phyloP scores from a whole-genome alignment of 352 stramenopile species.

The Sclerospora graminicola region DNA sequence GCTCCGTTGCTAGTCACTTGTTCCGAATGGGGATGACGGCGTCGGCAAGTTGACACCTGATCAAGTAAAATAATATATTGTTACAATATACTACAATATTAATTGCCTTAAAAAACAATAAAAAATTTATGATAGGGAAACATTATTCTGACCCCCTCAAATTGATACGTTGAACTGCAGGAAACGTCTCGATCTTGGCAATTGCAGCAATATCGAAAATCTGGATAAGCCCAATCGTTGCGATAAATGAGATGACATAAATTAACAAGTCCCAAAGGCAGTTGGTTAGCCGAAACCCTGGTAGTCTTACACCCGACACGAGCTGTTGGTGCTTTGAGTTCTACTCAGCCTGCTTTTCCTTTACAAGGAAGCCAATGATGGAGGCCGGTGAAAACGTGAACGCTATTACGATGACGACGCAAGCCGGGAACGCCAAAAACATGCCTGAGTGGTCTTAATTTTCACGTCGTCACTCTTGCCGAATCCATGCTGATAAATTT shows the following conservation, averaged over 20 bases:
- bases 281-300: constrained; percentile 94
- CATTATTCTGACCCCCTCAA: no score
- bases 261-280: constrained; percentile 89
- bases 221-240: constrained; percentile 37
- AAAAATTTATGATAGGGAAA: constrained; percentile 72
- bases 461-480: no score
- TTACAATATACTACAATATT: no score
- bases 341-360: constrained; percentile 83
- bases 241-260: constrained; percentile 72
- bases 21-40: constrained; percentile 48
- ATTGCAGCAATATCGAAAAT: constrained; percentile 34
- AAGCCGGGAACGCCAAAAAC: constrained; percentile 62
- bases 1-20: constrained; percentile 18
- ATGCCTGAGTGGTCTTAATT: no score
- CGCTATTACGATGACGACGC: constrained; percentile 82
- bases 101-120: no score
- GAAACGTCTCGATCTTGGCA: constrained; percentile 33
- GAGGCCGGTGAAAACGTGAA: constrained; percentile 89
- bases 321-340: constrained; percentile 96
- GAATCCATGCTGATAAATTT: constrained; percentile 31
- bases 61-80: no score
- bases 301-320: constrained; percentile 90
- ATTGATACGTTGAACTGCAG: no score
- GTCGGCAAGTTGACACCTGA: constrained; percentile 31
- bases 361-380: constrained; percentile 93